Evolutionary conservation across 2,329 filamentous ascomycete species (phyloP), one percentile per base, ranked within the genome.

Genomic region (Amphichorda felina): DNA sequence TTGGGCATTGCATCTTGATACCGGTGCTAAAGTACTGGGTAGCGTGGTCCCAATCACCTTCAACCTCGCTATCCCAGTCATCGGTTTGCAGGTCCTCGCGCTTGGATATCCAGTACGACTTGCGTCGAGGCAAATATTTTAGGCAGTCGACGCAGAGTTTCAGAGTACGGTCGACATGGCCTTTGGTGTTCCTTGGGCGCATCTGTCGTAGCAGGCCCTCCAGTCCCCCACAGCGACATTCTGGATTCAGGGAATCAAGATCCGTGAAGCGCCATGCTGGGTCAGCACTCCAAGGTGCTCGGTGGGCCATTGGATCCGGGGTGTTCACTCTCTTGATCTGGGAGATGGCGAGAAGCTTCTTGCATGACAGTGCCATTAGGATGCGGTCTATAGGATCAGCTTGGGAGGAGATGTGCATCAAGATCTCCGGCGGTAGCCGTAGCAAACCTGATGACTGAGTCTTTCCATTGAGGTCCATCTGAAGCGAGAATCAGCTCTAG

Each of bases 71-170:
- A 9, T 21, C 30, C 16, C 30, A 22, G 11, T 6, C 7, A 7
- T 4, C 18, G 30, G 8, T 33, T n/a, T 10, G 16, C 4, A 33
- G 16, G 8, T 10, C 4, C 11, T 4, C 8, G 8, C 27, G 13
- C 30, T 19, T 14, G 11, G 16, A 10, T 4, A 4, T 8, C 33
- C 33, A 34, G 33, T 34, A 26, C 4, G 8, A 4, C n/a, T 6
- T 17, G 18, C 33, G 33, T 5, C 33, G 33, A 13, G 33, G 33
- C 10, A 26, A 21, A 10, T 21, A 34, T 15, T 7, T 34, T 21
- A 34, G 26, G 21, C 33, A 34, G 15, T 34, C 33, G 21, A 34
- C 24, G 33, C 33, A 34, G 18, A 34, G 21, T 6, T 17, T 25
- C 9, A 19, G 21, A 13, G 21, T 16, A 6, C 33, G 21, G 15